Evolutionary conservation across 306 rosid species (phyloP).

Genomic region (Rosa lucieae): DNA sequence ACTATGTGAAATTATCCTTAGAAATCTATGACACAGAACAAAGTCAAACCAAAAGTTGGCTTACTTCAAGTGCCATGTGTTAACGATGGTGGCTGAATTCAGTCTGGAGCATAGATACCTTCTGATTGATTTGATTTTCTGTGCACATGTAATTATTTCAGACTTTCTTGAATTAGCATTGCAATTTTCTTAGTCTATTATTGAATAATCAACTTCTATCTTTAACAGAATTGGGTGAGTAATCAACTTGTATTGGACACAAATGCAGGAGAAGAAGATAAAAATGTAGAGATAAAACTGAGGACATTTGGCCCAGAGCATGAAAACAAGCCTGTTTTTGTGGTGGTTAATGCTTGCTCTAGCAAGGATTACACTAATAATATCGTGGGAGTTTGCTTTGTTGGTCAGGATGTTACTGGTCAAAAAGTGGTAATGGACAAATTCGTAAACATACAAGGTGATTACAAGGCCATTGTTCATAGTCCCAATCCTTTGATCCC

Average conservation of each 20-base stretch:
- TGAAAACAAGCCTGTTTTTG: constrained; percentile 59
- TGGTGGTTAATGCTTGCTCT: constrained; percentile 97
- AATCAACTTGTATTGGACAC: constrained; percentile 32
- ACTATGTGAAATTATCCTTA: not conserved
- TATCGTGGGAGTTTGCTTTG: constrained; percentile 97
- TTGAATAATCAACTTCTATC: not conserved
- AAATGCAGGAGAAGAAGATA: constrained; percentile 96
- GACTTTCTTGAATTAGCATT: not conserved
- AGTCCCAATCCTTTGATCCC: constrained; percentile 96
- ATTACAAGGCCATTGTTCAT: constrained; percentile 92
- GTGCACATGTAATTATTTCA: not conserved
- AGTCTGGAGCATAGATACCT: not conserved
- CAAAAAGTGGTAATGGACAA: constrained; percentile 98
- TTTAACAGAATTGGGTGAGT: constrained; percentile 17
- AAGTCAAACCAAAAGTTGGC: not conserved
- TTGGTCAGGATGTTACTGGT: constrained; percentile 96
- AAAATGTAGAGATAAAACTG: constrained; percentile 90
- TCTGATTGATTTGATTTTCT: not conserved
- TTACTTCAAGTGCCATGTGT: constrained; percentile 1
- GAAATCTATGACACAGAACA: not conserved
- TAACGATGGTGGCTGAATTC: not conserved
- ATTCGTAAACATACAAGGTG: constrained; percentile 92
- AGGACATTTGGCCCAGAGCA: constrained; percentile 75
- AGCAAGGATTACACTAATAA: constrained; percentile 84
- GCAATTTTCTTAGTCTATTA: not conserved